Conservation (phyloP, 495 filamentous ascomycete species). For the Sporormia fimetaria region DNA sequence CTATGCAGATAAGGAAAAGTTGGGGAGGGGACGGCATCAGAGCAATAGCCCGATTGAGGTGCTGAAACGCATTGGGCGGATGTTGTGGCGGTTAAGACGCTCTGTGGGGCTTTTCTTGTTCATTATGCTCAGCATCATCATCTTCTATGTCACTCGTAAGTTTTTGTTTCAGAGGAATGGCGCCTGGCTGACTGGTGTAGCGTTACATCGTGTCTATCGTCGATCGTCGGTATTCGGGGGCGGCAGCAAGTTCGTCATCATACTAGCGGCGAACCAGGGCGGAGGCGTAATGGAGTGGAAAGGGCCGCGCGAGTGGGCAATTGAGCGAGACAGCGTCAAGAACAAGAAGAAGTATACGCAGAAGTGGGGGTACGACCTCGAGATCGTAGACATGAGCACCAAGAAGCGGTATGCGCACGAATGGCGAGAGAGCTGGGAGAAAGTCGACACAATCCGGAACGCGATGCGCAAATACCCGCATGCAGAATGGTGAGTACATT, state of each 20-base stretch:
- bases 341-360: conserved; percentile 85
- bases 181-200: conserved; percentile 23
- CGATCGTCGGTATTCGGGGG: conserved; percentile 55
- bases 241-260: conserved; percentile 84
- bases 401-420: conserved; percentile 98
- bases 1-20: conserved; percentile 71
- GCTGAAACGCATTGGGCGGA: conserved; percentile 31
- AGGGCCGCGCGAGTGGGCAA: conserved; percentile 92
- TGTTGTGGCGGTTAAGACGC: conserved; percentile 45
- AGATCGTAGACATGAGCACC: conserved; percentile 94
- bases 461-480: conserved; percentile 86
- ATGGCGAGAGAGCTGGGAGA: conserved; percentile 99
- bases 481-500: conserved; percentile 71
- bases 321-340: conserved; percentile 87
- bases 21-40: conserved; percentile 38
- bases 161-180: conserved; percentile 34
- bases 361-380: conserved; percentile 89
- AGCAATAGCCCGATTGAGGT: conserved; percentile 27
- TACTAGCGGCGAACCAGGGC: conserved; percentile 85
- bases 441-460: conserved; percentile 88
- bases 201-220: conserved; percentile 41
- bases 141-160: conserved; percentile 62
- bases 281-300: conserved; percentile 99
- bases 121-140: conserved; percentile 49
- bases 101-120: conserved; percentile 47